Conservation (phyloP, 139 green algal genomes). For the Chlorella ohadii region DNA sequence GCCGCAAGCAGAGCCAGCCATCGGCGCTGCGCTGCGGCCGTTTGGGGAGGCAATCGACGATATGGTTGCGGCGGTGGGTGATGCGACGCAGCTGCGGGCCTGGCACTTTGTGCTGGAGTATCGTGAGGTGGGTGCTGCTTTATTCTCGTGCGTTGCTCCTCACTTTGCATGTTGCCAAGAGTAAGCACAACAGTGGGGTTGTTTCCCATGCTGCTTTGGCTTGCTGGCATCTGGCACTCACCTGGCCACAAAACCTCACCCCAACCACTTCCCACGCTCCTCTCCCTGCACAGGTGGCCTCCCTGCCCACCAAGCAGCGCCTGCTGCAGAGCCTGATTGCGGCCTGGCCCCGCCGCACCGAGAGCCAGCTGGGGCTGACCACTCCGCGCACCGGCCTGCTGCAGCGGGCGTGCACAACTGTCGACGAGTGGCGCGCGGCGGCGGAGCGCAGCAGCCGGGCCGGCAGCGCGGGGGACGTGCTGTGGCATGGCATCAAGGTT, state of each 20-base stretch:
- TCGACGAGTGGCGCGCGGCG: background rate
- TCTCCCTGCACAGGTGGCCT: background rate
- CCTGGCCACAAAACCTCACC: too few species aligned
- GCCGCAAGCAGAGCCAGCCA: background rate
- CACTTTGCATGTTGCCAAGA: too few species aligned
- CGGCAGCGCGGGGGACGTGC: background rate
- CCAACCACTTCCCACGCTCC: background rate
- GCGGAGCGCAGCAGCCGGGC: background rate
- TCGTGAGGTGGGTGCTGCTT: background rate
- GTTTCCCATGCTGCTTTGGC: too few species aligned
- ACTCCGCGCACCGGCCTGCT: constrained; percentile 1
- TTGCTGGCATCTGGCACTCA: too few species aligned
- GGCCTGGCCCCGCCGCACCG: background rate
- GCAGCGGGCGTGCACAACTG: constrained; percentile 8
- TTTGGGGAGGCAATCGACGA: background rate
- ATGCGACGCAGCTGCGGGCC: background rate
- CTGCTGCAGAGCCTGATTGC: constrained; percentile 18
- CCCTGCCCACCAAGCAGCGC: constrained; percentile 16
- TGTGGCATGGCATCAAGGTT: constrained; percentile 33
- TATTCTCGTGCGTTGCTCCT: too few species aligned
- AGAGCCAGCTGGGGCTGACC: background rate
- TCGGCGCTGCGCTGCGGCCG: constrained; percentile 1
- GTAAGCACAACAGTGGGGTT: too few species aligned
- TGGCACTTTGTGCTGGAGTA: constrained; percentile 33
- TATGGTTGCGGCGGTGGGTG: background rate